phyloP scores from a whole-genome alignment of 805 yeast genomes.

The Scheffersomyces coipomensis region DNA sequence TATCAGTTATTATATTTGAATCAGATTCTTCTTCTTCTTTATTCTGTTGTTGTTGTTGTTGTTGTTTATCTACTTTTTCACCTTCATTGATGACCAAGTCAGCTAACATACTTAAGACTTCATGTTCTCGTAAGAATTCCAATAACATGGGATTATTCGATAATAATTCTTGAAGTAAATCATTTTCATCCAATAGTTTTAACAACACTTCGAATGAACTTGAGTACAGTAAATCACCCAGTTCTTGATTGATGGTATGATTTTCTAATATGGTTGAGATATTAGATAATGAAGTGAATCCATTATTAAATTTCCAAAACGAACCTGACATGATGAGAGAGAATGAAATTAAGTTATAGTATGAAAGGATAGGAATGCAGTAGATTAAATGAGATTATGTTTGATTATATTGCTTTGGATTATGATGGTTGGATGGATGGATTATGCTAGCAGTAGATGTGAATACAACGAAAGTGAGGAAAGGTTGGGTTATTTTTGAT shows the following conservation, averaged over 20 bases:
- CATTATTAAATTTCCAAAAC: slow-evolving; percentile 47
- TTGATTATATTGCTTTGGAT: too few species aligned
- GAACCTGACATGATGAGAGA: slow-evolving; percentile 39
- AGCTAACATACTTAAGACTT: slow-evolving; percentile 33
- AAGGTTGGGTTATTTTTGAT: too few species aligned
- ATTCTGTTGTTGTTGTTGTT: neutral
- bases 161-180: slow-evolving; percentile 41
- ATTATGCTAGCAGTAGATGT: too few species aligned
- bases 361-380: neutral
- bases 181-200: slow-evolving; percentile 41
- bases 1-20: neutral
- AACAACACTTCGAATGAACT: slow-evolving; percentile 24
- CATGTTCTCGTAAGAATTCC: slow-evolving; percentile 40
- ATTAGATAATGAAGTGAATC: slow-evolving; percentile 42
- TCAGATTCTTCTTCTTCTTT: slow-evolving; percentile 17
- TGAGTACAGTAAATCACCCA: slow-evolving; percentile 13
- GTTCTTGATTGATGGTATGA: slow-evolving; percentile 20
- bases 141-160: slow-evolving; percentile 41
- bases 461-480: too few species aligned
- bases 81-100: slow-evolving; percentile 39
- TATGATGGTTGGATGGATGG: too few species aligned
- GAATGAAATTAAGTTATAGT: neutral
- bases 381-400: too few species aligned
- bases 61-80: slow-evolving; percentile 11
- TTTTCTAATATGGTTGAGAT: slow-evolving; percentile 39